Conservation (phyloP, 768 basidiomycete species). For the Auricularia heimuer region DNA sequence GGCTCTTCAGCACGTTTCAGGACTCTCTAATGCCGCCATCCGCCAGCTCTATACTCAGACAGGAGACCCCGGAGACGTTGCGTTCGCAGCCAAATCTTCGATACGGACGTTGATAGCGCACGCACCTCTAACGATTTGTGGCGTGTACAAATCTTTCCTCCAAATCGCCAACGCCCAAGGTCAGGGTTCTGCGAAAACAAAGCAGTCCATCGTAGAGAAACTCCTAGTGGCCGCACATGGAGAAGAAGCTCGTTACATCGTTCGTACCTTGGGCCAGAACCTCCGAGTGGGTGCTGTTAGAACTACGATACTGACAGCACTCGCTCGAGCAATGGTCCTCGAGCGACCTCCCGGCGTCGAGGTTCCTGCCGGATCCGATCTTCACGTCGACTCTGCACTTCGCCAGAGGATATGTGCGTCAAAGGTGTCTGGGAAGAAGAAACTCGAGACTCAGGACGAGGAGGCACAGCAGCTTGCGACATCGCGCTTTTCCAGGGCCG, state of each 20-base stretch:
- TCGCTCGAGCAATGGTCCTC: conserved; percentile 50
- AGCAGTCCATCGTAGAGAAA: conserved; percentile 69
- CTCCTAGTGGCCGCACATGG: conserved; percentile 77
- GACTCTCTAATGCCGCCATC: conserved; percentile 46
- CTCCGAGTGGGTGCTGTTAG: conserved; percentile 84
- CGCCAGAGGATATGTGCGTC: conserved; percentile 20
- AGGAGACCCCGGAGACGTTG: conserved; percentile 85
- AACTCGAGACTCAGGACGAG: conserved; percentile 21
- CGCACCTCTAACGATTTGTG: conserved; percentile 49
- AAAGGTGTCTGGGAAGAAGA: conserved; percentile 18
- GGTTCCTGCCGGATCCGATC: conserved; percentile 20
- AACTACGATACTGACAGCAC: conserved; percentile 67
- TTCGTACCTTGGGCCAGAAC: conserved; percentile 63
- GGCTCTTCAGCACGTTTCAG: conserved; percentile 65
- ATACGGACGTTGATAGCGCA: conserved; percentile 66
- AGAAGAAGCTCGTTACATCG: conserved; percentile 80
- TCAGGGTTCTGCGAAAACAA: conserved; percentile 62
- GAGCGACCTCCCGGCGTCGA: not conserved
- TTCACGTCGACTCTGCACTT: conserved; percentile 21
- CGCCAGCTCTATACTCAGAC: conserved; percentile 57
- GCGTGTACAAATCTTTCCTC: conserved; percentile 58
- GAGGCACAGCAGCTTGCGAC: conserved; percentile 10
- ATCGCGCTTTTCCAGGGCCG: conserved; percentile 40
- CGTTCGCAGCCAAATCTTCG: conserved; percentile 71
- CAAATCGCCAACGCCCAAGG: conserved; percentile 64